These are phyloP conservation scores for Aspergillus brunneoviolaceus DNA, from an alignment of 2,329 filamentous ascomycete genomes.

Conservation along the genomic window DNA sequence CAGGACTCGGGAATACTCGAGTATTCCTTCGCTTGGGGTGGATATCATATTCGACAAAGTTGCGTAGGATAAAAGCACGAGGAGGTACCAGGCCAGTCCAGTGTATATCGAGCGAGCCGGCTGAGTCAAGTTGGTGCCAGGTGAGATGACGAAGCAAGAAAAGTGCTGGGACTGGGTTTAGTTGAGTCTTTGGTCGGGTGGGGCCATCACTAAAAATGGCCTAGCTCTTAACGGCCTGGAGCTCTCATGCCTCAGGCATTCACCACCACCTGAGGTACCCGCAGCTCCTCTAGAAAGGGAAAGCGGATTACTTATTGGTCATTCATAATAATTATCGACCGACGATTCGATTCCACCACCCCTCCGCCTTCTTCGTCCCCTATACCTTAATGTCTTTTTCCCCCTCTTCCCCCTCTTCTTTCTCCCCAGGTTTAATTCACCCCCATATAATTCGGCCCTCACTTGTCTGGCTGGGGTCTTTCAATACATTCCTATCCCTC, in stretches of 20 bases:
- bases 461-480: not conserved
- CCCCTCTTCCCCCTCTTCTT: not conserved
- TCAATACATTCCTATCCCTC: not conserved
- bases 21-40: too few species aligned
- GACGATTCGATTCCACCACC: constrained; percentile 2
- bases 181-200: not conserved
- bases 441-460: not conserved
- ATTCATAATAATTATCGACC: constrained; percentile 8
- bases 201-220: not conserved
- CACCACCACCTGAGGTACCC: not conserved
- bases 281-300: not conserved
- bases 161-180: not conserved
- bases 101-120: too few species aligned
- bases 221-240: not conserved
- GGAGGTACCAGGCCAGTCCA: too few species aligned
- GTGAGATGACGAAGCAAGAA: not conserved
- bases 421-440: not conserved
- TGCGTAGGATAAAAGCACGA: too few species aligned
- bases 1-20: too few species aligned
- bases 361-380: constrained; percentile 4
- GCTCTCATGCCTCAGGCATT: not conserved
- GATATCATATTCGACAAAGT: too few species aligned
- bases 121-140: not conserved
- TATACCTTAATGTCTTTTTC: not conserved
- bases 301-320: constrained; percentile 7